A percentile compares a stretch with the other conserved stretches of the same genome.
phyloP scores from a whole-genome alignment of 2,329 filamentous ascomycete genomes.

The Kalaharituber pfeilii region DNA sequence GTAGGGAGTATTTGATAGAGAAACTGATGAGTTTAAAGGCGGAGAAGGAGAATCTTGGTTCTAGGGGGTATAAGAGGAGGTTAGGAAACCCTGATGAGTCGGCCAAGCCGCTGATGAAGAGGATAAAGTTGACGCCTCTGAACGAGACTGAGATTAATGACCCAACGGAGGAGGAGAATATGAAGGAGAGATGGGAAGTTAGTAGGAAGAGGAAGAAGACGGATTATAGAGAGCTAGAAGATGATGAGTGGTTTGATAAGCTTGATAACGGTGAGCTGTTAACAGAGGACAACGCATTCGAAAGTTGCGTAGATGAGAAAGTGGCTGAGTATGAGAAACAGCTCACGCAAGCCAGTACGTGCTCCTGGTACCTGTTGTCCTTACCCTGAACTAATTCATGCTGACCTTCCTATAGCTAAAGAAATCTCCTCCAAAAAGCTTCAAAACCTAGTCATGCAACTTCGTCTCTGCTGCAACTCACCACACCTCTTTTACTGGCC shows the following conservation, averaged over 20 bases:
- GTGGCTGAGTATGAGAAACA: constrained; percentile 44
- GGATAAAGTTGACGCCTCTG: constrained; percentile 3
- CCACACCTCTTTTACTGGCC: constrained; percentile 96
- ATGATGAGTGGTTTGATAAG: constrained; percentile 67
- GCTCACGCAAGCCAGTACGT: constrained; percentile 57
- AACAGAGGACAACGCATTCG: no score
- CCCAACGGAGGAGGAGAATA: constrained; percentile 17
- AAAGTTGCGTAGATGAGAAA: constrained; percentile 32
- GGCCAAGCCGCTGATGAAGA: constrained; percentile 8
- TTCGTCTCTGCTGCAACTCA: constrained; percentile 78
- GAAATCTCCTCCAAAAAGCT: constrained; percentile 16
- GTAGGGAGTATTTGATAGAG: constrained; percentile 26
- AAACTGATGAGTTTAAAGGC: constrained; percentile 13
- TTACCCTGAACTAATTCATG: neutral
- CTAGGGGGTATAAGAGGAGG: neutral
- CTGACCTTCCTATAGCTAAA: neutral
- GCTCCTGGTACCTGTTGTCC: neutral
- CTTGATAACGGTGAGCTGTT: constrained; percentile 35
- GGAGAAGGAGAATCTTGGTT: neutral
- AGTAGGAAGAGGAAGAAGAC: constrained; percentile 33
- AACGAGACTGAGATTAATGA: constrained; percentile 1
- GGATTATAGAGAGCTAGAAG: constrained; percentile 50
- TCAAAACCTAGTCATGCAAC: constrained; percentile 69
- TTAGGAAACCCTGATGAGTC: no score
- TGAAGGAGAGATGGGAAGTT: constrained; percentile 31